Base-by-base conservation (phyloP, 1,139 yeast genomes). In the Suhomyces chickasaworum region DNA sequence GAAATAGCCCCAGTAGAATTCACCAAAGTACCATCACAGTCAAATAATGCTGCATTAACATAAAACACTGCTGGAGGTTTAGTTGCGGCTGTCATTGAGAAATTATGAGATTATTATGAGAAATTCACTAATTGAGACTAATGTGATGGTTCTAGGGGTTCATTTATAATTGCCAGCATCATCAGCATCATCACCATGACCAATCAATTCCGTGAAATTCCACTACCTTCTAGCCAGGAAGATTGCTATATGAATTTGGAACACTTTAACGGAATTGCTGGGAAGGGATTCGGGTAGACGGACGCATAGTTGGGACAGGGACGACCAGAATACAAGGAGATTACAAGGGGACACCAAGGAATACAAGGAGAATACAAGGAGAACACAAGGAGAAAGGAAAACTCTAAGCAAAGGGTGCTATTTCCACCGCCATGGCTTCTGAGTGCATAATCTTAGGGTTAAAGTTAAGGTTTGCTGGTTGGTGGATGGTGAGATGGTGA, bases 1-100 rank as follows among this genome's bases (percentile, higher is more conserved):
- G 88, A 89, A 53, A 88, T 86, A 48, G 95, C 89, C 50, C 83
- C 84, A 50, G 91, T 87, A 31, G 95, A 86, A 61, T 85, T 82
- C 62, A 88, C 88, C 60, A 88, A 73, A 27, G 96, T 88, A 45
- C 96, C 96, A 63, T 88, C 96, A 46, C 90, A 82, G 65, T 88
- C 96, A 64, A 88, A 87, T 54, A 86, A 77, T 53, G 75, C 78
- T 51, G 78, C 78, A 58, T 74, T 63, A 52, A 73, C 70, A 63
- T 70, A 65, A 53, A 74, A 74, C 48, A 67, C 61, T 53, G 78
- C 78, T 46, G 78, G 78, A 64, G 71, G 71, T 60, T 71, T 69
- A n/a, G 44, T 29, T 7, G 40, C 13, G 10, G 37, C 17, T 16
- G 25, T 21, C 13, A 22, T 21, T 35, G 37, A n/a, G n/a, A n/a